Evolutionary conservation across 805 yeast species (phyloP).

Genomic region (baker's yeast (Saccharomyces cerevisiae)): DNA sequence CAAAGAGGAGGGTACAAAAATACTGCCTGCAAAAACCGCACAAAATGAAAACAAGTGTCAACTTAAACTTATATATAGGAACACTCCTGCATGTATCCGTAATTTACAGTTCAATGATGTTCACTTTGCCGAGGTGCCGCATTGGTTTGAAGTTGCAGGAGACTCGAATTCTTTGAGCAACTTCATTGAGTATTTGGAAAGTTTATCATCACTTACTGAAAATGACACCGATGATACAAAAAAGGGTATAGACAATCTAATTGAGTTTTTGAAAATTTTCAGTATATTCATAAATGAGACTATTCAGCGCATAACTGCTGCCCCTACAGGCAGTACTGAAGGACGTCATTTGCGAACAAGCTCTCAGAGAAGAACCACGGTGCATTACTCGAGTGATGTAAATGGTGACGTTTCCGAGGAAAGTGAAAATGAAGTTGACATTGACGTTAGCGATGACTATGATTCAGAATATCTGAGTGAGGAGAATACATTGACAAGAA

Average conservation of each 20-base stretch:
- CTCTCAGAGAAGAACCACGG: background rate
- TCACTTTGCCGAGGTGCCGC: background rate
- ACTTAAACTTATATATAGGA: conserved; percentile 24
- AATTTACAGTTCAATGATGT: conserved; percentile 7
- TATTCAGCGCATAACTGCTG: background rate
- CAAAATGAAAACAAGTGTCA: conserved; percentile 11
- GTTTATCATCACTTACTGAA: background rate
- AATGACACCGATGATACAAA: background rate
- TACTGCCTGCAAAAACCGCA: background rate
- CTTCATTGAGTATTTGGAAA: background rate
- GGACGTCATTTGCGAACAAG: background rate
- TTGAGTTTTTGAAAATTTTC: background rate
- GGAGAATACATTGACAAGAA: background rate
- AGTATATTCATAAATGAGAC: background rate
- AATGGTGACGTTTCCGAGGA: background rate
- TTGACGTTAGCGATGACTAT: background rate
- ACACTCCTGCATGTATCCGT: conserved; percentile 16
- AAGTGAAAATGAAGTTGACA: background rate
- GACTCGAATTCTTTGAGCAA: background rate
- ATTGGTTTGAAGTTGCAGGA: background rate
- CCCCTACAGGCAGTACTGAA: background rate
- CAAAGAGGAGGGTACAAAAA: background rate
- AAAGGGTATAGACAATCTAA: background rate
- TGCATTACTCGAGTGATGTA: background rate
- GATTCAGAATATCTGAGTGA: background rate